A percentile compares a stretch with the other conserved stretches of the same genome.
phyloP scores from a whole-genome alignment of 2,329 filamentous ascomycete genomes.

The Samsoniella hepiali region DNA sequence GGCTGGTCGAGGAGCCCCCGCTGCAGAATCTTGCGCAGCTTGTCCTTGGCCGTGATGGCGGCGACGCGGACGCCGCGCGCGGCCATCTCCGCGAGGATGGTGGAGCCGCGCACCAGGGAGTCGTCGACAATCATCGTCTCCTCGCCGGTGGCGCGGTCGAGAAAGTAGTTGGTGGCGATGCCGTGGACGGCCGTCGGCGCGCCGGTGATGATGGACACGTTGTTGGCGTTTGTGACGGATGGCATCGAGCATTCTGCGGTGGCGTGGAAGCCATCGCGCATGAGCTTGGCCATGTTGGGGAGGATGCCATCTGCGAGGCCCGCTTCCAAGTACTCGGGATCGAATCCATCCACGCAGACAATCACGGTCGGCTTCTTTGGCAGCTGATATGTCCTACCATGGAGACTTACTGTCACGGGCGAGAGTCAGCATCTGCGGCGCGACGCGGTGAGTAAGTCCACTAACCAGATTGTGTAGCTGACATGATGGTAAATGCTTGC shows the following conservation, averaged over 20 bases:
- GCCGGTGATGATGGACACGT: conserved; percentile 43
- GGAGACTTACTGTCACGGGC: neutral
- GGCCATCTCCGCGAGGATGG: conserved; percentile 40
- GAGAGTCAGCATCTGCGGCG: neutral
- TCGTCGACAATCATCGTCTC: conserved; percentile 42
- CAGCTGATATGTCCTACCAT: conserved; percentile 16
- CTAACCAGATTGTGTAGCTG: neutral
- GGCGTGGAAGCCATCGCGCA: conserved; percentile 36
- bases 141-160: conserved; percentile 37
- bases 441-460: neutral
- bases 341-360: conserved; percentile 43
- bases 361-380: conserved; percentile 35
- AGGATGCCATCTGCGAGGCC: conserved; percentile 35
- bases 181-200: conserved; percentile 38
- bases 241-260: conserved; percentile 41
- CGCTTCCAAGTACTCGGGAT: conserved; percentile 37
- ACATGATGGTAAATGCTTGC: neutral
- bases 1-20: conserved; percentile 32
- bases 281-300: conserved; percentile 32
- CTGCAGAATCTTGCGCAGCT: conserved; percentile 39
- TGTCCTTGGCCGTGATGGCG: conserved; percentile 44
- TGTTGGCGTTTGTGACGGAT: conserved; percentile 44
- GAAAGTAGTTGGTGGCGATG: conserved; percentile 42
- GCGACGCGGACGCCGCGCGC: conserved; percentile 37
- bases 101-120: conserved; percentile 38